Evolutionary conservation across 106 monocot genomes (phyloP), one percentile per base, ranked within the genome.

Genomic region (Dendrobium officinale): DNA sequence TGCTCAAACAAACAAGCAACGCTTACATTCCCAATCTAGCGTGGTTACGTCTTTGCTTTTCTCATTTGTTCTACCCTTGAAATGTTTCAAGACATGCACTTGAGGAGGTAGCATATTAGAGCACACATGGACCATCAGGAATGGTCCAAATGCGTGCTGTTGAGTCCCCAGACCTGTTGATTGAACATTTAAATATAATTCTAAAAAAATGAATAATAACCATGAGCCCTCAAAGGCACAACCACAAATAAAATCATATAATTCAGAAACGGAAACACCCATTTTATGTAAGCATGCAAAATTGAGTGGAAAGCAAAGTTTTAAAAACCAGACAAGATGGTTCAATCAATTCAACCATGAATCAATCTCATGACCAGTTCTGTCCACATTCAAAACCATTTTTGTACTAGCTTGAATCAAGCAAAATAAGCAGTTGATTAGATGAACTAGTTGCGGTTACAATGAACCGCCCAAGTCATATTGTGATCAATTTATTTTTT

Each of bases 11-110:
- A 74, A 51, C 49, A 49, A 76, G 48, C 26, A 76, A 43, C n/a
- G 73, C 88, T 87, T 85, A 99, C 99, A 82, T 95, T 99, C 99
- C 99, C 99, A 99, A 81, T 99, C 95, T 75, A 99, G 86, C 22
- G 99, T 99, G 20, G 95, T 95, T 27, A 99, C 99, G 85, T 99
- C 99, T 85, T 99, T 99, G 89, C 95, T 91, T 83, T 99, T 99
- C 82, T 99, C 99, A 74, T 88, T 90, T 41, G 89, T 88, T 82
- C 85, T 89, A 24, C 99, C 99, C 85, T 94, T 93, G 83, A 95
- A 99, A 88, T 99, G 99, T 84, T 93, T 99, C 55, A 99, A 79
- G 44, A 99, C 87, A 73, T 89, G 85, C 31, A 84, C 83, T 81
- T 74, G 83, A 33, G 88, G 82, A 75, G 88, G 82, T 51, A 70